These are phyloP conservation scores for Henckelia pumila DNA, from an alignment of 257 asterid genomes.

Conservation along the genomic window DNA sequence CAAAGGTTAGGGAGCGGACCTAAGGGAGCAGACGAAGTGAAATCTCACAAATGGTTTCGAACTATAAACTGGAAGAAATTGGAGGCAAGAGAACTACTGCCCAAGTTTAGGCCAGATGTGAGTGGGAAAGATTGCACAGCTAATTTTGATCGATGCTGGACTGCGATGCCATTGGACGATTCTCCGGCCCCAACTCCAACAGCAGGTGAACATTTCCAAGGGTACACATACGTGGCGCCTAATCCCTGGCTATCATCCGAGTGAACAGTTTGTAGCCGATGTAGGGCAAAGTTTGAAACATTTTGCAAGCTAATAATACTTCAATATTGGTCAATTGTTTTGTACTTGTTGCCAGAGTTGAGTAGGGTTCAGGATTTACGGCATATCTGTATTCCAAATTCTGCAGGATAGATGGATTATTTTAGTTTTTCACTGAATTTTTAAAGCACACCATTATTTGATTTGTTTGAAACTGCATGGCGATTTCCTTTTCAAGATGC, in stretches of 20 bases:
- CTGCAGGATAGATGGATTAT: no score
- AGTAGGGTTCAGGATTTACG: background rate
- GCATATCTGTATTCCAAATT: no score
- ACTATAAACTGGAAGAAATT: constrained; percentile 77
- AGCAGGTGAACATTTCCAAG: constrained; percentile 79
- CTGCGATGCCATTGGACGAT: constrained; percentile 83
- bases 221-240: constrained; percentile 81
- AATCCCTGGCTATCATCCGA: constrained; percentile 69
- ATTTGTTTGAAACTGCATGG: no score
- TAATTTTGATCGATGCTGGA: constrained; percentile 88
- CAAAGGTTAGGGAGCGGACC: constrained; percentile 80
- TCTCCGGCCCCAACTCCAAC: constrained; percentile 92
- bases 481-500: no score
- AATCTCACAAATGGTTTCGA: constrained; percentile 74
- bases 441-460: no score
- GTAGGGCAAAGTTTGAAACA: background rate
- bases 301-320: no score
- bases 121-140: constrained; percentile 82
- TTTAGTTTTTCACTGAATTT: no score
- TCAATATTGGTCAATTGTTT: background rate
- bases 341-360: background rate
- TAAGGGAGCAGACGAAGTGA: constrained; percentile 80
- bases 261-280: background rate
- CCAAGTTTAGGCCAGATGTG: constrained; percentile 83
- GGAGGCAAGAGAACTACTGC: constrained; percentile 61